Conservation (phyloP, 2,329 filamentous ascomycete genomes). For the Aspergillus vadensis region DNA sequence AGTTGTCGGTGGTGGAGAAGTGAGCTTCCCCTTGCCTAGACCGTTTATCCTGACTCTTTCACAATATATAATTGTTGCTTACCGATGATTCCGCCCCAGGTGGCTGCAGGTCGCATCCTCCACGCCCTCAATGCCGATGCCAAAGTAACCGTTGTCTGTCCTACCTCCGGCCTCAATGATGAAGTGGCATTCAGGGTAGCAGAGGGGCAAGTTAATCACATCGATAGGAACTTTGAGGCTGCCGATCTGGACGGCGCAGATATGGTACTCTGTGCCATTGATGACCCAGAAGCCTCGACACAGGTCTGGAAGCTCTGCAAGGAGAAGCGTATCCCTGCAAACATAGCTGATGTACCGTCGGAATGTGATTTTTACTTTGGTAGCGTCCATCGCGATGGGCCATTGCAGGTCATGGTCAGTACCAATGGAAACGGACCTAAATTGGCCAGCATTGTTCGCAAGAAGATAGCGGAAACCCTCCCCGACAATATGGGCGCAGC, state of each 20-base stretch:
- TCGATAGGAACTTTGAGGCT: constrained; percentile 82
- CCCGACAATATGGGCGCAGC: constrained; percentile 81
- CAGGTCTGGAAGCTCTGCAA: constrained; percentile 94
- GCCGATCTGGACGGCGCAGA: constrained; percentile 78
- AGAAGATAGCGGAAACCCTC: constrained; percentile 74
- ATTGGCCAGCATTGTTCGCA: constrained; percentile 80
- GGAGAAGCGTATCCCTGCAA: constrained; percentile 77
- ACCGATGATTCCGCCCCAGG: constrained; percentile 57
- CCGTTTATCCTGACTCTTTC: not conserved
- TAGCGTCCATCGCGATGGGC: constrained; percentile 90
- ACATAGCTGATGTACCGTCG: constrained; percentile 93
- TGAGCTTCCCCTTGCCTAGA: constrained; percentile 46
- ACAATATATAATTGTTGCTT: constrained; percentile 13
- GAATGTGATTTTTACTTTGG: constrained; percentile 99
- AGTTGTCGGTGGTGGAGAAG: constrained; percentile 94
- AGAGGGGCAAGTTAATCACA: constrained; percentile 72
- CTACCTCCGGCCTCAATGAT: constrained; percentile 75
- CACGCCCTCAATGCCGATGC: constrained; percentile 95
- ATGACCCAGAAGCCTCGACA: constrained; percentile 88
- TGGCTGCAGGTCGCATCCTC: constrained; percentile 90
- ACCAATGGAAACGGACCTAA: constrained; percentile 96
- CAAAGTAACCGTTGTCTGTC: constrained; percentile 81
- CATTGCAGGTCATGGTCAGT: constrained; percentile 96
- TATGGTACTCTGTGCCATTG: constrained; percentile 92
- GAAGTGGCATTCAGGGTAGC: constrained; percentile 84